phyloP scores from a whole-genome alignment of 2,329 filamentous ascomycete species.

The Sporothrix curviconia region DNA sequence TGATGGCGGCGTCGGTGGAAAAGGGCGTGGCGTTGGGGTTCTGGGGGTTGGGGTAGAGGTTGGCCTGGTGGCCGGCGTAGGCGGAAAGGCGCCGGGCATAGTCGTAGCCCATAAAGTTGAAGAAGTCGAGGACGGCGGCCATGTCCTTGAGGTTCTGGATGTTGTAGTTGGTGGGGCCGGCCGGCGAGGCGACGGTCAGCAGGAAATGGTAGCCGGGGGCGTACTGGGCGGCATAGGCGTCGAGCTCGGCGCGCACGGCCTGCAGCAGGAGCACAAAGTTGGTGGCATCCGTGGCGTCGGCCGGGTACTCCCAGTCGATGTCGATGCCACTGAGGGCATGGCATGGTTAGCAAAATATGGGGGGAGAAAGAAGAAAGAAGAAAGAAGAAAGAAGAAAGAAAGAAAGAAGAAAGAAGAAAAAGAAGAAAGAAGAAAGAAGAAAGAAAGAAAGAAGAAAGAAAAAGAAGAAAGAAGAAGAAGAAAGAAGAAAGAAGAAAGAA shows the following conservation, averaged over 20 bases:
- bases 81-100: constrained; percentile 62
- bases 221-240: constrained; percentile 39
- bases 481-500: no score
- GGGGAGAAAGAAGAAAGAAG: no score
- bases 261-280: constrained; percentile 41
- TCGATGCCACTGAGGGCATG: constrained; percentile 27
- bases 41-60: constrained; percentile 52
- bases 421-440: no score
- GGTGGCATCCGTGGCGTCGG: constrained; percentile 32
- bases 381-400: no score
- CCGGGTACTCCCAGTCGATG: constrained; percentile 37
- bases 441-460: no score
- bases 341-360: neutral
- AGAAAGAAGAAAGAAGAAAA: no score
- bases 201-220: constrained; percentile 45
- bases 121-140: constrained; percentile 43
- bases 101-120: constrained; percentile 67
- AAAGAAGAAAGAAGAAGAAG: no score
- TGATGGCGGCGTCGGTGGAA: constrained; percentile 58
- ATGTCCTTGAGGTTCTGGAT: constrained; percentile 41
- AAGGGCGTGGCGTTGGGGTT: constrained; percentile 60
- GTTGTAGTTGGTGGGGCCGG: constrained; percentile 42
- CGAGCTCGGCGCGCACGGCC: constrained; percentile 40
- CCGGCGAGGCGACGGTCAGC: constrained; percentile 46
- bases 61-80: constrained; percentile 61